These are phyloP conservation scores for Asclepias syriaca DNA, from an alignment of 257 asterid genomes.

Conservation along the genomic window DNA sequence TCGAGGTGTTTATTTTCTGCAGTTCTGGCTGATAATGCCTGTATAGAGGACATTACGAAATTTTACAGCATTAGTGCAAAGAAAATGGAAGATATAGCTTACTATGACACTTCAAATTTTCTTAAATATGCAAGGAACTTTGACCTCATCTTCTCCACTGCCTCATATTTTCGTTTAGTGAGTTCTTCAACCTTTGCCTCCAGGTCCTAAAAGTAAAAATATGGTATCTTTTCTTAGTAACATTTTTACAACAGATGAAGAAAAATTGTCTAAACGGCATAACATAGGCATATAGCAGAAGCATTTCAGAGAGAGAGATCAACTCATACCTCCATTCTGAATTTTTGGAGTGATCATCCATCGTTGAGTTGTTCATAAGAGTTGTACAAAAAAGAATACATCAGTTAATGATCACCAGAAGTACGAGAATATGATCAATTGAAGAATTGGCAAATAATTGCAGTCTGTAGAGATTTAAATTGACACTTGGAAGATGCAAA, in stretches of 20 bases:
- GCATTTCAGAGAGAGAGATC: not conserved
- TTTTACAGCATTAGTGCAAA: not conserved
- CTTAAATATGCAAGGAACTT: not conserved
- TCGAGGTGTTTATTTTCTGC: not conserved
- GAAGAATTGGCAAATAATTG: slow-evolving; percentile 11
- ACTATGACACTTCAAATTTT: not conserved
- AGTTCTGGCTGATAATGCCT: slow-evolving; percentile 7
- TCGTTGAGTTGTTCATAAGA: not conserved
- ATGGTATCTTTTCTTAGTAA: not conserved
- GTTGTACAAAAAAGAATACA: not conserved
- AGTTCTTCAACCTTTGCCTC: slow-evolving; percentile 51
- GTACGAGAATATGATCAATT: slow-evolving; percentile 12
- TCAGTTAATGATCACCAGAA: not conserved
- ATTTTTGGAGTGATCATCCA: slow-evolving; percentile 19
- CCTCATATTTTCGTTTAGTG: slow-evolving; percentile 33
- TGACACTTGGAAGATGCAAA: not conserved
- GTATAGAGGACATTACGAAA: not conserved
- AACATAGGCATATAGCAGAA: not conserved
- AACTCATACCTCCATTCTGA: slow-evolving; percentile 55
- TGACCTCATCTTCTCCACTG: slow-evolving; percentile 52
- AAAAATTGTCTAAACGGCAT: not conserved
- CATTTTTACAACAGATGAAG: not conserved
- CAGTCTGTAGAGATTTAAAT: not conserved
- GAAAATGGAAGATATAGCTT: not conserved
- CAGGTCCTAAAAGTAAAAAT: slow-evolving; percentile 34